phyloP scores from a whole-genome alignment of 805 yeast genomes.

The Candida sonorensis region DNA sequence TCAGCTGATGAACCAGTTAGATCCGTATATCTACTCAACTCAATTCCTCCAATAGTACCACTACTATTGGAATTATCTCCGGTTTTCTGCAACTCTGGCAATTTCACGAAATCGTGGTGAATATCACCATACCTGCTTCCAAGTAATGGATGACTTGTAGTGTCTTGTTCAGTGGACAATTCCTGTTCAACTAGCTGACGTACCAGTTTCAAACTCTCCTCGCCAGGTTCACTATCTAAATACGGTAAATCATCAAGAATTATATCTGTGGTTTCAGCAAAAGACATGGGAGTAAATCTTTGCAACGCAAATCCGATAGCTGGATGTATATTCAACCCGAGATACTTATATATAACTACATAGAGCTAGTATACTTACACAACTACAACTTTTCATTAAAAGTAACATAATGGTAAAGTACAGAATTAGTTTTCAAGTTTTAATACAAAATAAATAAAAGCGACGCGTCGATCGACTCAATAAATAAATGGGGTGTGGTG shows the following conservation, averaged over 20 bases:
- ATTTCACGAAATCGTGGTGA: background rate
- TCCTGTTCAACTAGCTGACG: constrained; percentile 18
- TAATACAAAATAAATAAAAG: no score
- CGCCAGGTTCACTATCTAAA: constrained; percentile 17
- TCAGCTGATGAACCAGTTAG: constrained; percentile 2
- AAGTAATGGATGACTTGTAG: constrained; percentile 12
- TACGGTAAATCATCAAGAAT: constrained; percentile 20
- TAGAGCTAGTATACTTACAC: no score
- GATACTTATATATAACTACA: no score
- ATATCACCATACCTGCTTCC: background rate
- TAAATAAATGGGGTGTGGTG: no score
- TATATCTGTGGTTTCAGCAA: no score
- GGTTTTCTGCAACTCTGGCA: background rate
- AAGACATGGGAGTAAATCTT: no score
- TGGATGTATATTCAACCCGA: background rate
- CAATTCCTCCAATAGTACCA: constrained; percentile 11
- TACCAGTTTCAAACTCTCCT: constrained; percentile 11
- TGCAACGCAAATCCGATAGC: constrained; percentile 1
- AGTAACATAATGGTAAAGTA: no score
- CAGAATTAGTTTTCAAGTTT: no score
- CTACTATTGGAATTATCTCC: background rate
- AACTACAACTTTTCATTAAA: no score
- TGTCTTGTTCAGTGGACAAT: no score
- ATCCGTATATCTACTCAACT: constrained; percentile 13
- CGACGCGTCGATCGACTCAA: background rate